Base-by-base conservation (phyloP, 495 filamentous ascomycete species). In the Jackrogersella multiformis region DNA sequence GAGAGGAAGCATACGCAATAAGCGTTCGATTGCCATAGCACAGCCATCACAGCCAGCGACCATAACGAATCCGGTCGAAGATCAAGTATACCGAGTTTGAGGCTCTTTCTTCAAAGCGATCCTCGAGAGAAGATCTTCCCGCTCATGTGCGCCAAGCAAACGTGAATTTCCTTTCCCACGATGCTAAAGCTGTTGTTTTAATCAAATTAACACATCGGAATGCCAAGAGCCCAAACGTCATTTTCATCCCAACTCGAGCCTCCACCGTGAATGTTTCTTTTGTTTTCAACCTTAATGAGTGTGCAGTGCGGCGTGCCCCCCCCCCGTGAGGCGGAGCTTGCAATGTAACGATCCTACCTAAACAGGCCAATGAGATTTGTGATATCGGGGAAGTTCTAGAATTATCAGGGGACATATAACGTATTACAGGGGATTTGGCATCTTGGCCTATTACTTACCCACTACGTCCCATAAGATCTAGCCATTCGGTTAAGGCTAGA, bases 241-340 rank as follows among this genome's bases (percentile, higher is more conserved):
- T 56, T 70, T 70, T 70, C 67, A 53, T 70, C 67, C 67, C 67
- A 65, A 46, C 67, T 70, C 21, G n/a, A 13, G 16, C 42, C 67
- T 53, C 53, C n/a, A n/a, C n/a, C 15, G 61, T 30, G 38, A 16
- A 28, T 55, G 56, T 69, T 66, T 66, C 56, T 69, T 69, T 61
- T 64, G 61, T 56, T 60, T 69, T 46, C 42, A 69, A 69, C 60
- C 21, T 60, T 69, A 56, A 42, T 69, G 30, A 30, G 55, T 55
- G 41, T 51, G 32, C 21, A 28, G n/a, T n/a, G n/a, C n/a, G n/a
- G n/a, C n/a, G n/a, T n/a, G n/a, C n/a, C n/a, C n/a, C n/a, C n/a
- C 13, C 32, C 41, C 55, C 39, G 30, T 51, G 56, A 39, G 21
- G n/a, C 53, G 65, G 65, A 56, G 59, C 53, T 53, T 5, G 26